Evolutionary conservation across 331 rosid genomes (phyloP).

Genomic region (Malus hybrid): DNA sequence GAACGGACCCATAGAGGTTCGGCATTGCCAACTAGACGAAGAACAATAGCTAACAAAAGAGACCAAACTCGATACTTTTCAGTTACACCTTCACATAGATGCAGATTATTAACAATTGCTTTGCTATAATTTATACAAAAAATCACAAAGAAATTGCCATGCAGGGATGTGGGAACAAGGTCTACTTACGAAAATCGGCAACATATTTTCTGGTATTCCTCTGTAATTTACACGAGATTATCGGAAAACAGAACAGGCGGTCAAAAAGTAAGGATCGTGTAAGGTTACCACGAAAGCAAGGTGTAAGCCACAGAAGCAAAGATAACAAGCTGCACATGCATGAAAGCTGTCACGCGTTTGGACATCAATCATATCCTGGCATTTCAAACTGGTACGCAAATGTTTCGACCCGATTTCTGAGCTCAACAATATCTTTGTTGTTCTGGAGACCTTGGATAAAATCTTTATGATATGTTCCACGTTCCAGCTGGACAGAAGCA

Average conservation of each 20-base stretch:
- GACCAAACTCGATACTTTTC: not conserved
- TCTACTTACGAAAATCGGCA: constrained; percentile 1
- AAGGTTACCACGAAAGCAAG: not conserved
- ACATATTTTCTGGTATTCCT: constrained; percentile 1
- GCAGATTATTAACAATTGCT: not conserved
- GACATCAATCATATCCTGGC: constrained; percentile 74
- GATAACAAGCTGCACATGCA: not conserved
- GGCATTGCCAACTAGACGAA: no score
- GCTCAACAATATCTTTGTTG: constrained; percentile 64
- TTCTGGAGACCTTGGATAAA: constrained; percentile 43
- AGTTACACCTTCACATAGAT: constrained; percentile 1
- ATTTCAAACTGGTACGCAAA: constrained; percentile 82
- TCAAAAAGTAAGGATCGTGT: not conserved
- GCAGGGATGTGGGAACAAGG: not conserved
- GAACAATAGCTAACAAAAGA: not conserved
- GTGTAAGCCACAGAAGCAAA: not conserved
- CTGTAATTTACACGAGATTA: constrained; percentile 15
- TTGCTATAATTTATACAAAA: constrained; percentile 17
- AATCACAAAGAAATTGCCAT: not conserved
- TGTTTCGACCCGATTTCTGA: constrained; percentile 57
- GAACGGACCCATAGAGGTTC: no score
- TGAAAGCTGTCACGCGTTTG: constrained; percentile 20
- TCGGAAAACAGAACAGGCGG: not conserved
- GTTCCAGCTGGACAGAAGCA: constrained; percentile 47
- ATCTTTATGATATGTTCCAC: constrained; percentile 54